Base-by-base conservation (phyloP, 108 stramenopile genomes). In the Aurantiochytrium sp. region DNA sequence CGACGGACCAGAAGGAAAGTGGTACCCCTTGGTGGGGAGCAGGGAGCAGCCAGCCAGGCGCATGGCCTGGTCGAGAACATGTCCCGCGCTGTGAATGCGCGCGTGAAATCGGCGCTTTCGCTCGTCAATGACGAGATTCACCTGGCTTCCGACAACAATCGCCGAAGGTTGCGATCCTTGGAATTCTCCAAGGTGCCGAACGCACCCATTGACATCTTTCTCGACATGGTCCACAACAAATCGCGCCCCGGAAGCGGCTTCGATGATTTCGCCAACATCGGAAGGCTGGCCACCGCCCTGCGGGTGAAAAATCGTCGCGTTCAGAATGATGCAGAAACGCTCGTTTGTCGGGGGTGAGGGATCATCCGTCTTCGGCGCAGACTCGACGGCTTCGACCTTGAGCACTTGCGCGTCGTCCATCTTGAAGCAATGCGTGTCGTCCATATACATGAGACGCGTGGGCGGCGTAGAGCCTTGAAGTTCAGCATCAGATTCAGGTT, bases 271-370 rank as follows among this genome's bases (percentile, higher is more conserved):
- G 23, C 96, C 96, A 35, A 89, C 58, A 90, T 97, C 96, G 3
- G 95, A 93, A 1, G 96, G 96, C 88, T 97, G 96, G 25, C 96
- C 96, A 12, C 96, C 96, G 1, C 96, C 96, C 71, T 96, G 96
- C 0, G 96, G 95, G 90, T 97, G 95, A 92, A 96, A 90, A 19
- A 95, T 93, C 12, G 96, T 97, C 25, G 60, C 89, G 93, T 96
- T 92, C 53, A 96, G 91, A 23, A 96, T 35, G 45, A 88, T 35
- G 29, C 29, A 35, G 29, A 35, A 35, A 1, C 29, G 29, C 29
- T 35, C 29, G 29, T 35, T 35, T 35, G 29, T 1, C 1, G 29
- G 29, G 29, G 29, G 29, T 35, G 29, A 35, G 29, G 29, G 29
- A 35, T 35, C 29, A 35, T 35, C 29, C 29, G 29, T 35, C 29